A percentile compares a stretch with the other conserved stretches of the same genome.
Conservation (phyloP, 345 rosid species). For the Salix koriyanagi region DNA sequence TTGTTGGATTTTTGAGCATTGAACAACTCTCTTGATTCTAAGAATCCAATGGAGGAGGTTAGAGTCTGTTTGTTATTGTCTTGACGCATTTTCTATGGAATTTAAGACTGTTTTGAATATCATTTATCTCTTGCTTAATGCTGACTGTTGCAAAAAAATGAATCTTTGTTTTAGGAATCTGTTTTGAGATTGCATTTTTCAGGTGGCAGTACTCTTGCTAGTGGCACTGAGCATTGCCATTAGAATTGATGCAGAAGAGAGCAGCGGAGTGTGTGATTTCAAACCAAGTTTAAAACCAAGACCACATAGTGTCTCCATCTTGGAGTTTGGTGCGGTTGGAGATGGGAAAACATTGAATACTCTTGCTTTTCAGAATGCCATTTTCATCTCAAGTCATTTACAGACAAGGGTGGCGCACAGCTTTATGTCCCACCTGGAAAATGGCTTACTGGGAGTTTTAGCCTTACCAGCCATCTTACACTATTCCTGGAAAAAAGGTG, state of each 20-base stretch:
- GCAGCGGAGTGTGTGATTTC: constrained; percentile 42
- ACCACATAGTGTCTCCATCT: constrained; percentile 83
- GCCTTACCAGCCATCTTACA: constrained; percentile 94
- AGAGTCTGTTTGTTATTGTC: neutral
- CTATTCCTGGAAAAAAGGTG: constrained; percentile 83
- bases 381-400: constrained; percentile 89
- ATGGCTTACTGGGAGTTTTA: constrained; percentile 93
- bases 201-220: constrained; percentile 27
- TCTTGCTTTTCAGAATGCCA: constrained; percentile 84
- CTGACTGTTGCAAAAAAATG: neutral
- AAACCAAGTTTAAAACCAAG: constrained; percentile 55
- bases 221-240: constrained; percentile 30
- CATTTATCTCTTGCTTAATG: neutral
- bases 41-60: neutral
- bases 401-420: constrained; percentile 98
- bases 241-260: constrained; percentile 33
- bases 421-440: constrained; percentile 82
- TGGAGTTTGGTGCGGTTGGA: constrained; percentile 92
- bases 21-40: neutral
- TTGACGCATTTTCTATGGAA: neutral
- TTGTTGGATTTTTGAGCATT: neutral
- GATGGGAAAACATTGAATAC: constrained; percentile 79
- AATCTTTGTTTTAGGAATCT: neutral
- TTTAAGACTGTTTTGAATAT: neutral
- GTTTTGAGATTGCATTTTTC: neutral